These are phyloP conservation scores for Vanderwaltozyma tropicalis DNA, from an alignment of 805 yeast genomes.

Conservation along the genomic window DNA sequence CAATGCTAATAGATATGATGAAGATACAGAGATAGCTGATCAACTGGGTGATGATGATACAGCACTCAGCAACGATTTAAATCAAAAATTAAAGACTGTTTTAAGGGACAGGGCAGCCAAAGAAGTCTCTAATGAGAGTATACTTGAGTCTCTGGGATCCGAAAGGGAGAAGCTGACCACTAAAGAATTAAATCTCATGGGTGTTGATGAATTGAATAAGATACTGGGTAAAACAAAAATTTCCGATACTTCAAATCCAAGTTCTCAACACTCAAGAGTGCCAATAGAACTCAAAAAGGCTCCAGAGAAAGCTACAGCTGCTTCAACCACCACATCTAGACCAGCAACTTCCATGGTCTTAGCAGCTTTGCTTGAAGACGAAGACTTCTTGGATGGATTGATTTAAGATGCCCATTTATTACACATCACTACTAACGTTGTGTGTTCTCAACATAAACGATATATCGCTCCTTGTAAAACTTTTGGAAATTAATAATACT, in stretches of 20 bases:
- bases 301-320: background rate
- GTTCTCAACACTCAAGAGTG: background rate
- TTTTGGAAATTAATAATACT: too few species aligned
- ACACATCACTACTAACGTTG: background rate
- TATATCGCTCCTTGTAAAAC: too few species aligned
- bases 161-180: constrained; percentile 7
- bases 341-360: constrained; percentile 9
- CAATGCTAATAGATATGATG: constrained; percentile 16
- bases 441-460: background rate
- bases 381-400: constrained; percentile 21
- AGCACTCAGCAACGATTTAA: too few species aligned
- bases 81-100: too few species aligned
- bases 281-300: background rate
- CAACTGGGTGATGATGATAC: too few species aligned
- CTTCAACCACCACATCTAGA: background rate
- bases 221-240: constrained; percentile 7
- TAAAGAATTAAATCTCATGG: constrained; percentile 16
- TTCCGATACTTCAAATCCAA: background rate
- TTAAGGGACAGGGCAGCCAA: too few species aligned
- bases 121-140: too few species aligned
- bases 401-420: constrained; percentile 3
- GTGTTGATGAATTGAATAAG: constrained; percentile 11
- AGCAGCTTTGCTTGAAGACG: constrained; percentile 13
- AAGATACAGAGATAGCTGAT: constrained; percentile 5
- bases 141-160: too few species aligned